phyloP scores from a whole-genome alignment of 352 stramenopile species.

The Pythium aquatile region DNA sequence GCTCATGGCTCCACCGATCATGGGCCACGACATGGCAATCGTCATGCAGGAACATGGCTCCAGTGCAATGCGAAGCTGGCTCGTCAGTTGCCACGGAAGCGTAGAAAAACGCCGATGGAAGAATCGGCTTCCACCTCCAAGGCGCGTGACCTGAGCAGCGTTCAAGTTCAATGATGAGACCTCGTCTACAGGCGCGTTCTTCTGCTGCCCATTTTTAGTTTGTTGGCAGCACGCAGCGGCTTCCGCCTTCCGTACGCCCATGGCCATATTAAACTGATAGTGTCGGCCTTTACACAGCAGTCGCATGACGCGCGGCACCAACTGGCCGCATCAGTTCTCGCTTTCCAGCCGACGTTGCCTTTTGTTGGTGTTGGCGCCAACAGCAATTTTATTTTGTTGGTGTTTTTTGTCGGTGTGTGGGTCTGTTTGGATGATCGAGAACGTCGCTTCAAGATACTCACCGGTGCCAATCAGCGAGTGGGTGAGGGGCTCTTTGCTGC shows the following conservation, averaged over 20 bases:
- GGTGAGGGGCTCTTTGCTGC: not conserved
- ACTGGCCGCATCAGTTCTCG: constrained; percentile 21
- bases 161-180: not conserved
- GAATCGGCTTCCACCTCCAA: not conserved
- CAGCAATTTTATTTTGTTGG: not conserved
- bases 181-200: not conserved
- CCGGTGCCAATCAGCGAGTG: not conserved
- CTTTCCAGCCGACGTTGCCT: constrained; percentile 12
- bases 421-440: not conserved
- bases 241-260: too few species aligned
- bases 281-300: not conserved
- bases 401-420: too few species aligned
- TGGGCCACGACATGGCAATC: too few species aligned
- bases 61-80: not conserved
- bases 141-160: not conserved
- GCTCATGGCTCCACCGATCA: not conserved
- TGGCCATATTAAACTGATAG: not conserved
- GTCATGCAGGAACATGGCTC: not conserved
- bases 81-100: not conserved
- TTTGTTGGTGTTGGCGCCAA: not conserved
- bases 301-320: not conserved
- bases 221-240: not conserved
- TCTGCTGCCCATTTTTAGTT: not conserved
- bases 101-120: not conserved
- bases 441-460: constrained; percentile 12